Base-by-base conservation (phyloP, 106 monocot genomes). In the Agapanthus africanus region DNA sequence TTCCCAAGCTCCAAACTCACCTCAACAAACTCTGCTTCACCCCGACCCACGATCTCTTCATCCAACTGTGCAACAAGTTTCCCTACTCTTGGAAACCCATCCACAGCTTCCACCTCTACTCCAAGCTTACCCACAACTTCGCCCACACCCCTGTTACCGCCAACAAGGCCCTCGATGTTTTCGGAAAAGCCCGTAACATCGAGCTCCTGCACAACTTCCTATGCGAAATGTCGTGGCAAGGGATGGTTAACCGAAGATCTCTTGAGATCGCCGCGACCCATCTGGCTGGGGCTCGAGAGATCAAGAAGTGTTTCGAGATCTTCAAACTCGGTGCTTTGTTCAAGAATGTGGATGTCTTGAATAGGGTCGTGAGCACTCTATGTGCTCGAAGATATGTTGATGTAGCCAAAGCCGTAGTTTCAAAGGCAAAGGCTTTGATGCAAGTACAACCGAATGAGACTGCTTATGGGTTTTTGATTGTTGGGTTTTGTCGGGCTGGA, bases 11-110 rank as follows among this genome's bases (percentile, higher is more conserved):
- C 74, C 80, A 76, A 39, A 54, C 77, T 36, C 77, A 59, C 76
- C 81, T 86, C 73, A 69, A 39, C 6, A 66, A 72, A 63, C 51
- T 83, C 49, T 26, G 25, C 73, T 75, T 87, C 76, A 16, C 61
- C 61, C 79, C 76, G 46, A 71, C 77, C 47, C 88, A 78, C 66
- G 88, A 86, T 68, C 77, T 91, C 81, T 77, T 88, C 83, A 71
- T 95, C 74, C 85, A 91, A 52, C 65, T 85, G 35, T 88, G 81
- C 83, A 75, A 69, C 73, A 74, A 73, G 56, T 95, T 95, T 79
- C 85, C 88, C 25, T 74, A 41, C 79, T 91, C 91, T 8, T 91
- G 81, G 83, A 76, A 76, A 33, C 95, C 95, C 41, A 66, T 86
- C 77, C 79, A 79, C 85, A 85, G 81, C 66, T 73, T 95, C 81